Conservation (phyloP, 139 green algal genomes). For the Tetradesmus lagerheimii region DNA sequence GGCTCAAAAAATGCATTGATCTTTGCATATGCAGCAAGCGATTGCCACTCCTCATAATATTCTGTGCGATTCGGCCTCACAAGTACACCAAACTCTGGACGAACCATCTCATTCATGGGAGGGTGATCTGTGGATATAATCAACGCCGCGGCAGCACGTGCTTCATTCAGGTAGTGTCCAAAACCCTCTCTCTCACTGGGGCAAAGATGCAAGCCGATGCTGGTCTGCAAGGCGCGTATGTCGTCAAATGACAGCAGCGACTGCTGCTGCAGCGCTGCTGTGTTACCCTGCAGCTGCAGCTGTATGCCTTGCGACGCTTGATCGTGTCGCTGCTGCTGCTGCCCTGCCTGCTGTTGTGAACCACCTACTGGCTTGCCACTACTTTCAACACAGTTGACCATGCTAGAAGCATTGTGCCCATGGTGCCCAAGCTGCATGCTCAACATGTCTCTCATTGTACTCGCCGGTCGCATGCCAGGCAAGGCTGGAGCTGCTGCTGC, state of each 20-base stretch:
- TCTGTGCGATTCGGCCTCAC: neutral
- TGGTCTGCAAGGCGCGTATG: neutral
- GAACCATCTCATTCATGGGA: conserved; percentile 35
- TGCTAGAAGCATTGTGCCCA: no score
- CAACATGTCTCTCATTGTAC: neutral
- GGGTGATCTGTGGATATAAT: conserved; percentile 21
- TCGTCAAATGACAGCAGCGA: neutral
- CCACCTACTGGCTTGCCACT: neutral
- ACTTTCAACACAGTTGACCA: no score
- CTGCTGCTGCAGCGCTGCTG: neutral
- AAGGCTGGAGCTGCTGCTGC: neutral
- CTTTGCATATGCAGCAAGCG: neutral
- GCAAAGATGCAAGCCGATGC: neutral
- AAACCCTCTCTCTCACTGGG: conserved; percentile 29
- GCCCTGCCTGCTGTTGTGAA: neutral
- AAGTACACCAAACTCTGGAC: neutral
- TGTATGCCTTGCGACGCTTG: neutral
- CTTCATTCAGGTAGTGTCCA: conserved; percentile 36
- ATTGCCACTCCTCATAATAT: neutral
- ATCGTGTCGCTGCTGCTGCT: neutral
- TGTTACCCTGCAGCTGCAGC: neutral
- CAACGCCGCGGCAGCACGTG: neutral
- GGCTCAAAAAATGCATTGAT: conserved; percentile 11
- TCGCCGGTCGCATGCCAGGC: neutral
- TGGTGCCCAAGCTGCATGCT: neutral